Base-by-base conservation (phyloP, 2,329 filamentous ascomycete genomes). In the Aspergillus ochraceoroseus region DNA sequence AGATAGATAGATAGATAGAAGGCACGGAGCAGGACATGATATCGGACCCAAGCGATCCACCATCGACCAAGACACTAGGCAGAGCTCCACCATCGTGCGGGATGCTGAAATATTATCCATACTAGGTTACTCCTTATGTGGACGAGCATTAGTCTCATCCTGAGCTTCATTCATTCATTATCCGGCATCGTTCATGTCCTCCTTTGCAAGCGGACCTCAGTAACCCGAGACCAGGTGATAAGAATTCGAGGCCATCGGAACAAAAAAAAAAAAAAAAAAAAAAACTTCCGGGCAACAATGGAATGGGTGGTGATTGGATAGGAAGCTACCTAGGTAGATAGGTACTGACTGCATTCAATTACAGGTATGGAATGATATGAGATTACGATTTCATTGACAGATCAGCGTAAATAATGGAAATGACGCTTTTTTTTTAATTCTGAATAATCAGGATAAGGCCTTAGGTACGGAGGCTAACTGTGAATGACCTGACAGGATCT, bases 41-140 rank as follows among this genome's bases (percentile, higher is more conserved):
- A 37, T 32, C 26, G 5, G 27, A 31, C 37, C 38, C 38, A 32
- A 44, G 39, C 39, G 47, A 48, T 52, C 54, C 56, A 57, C 56
- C 33, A 33, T 47, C 34, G 9, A 5, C 20, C n/a, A n/a, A 36
- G 42, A 47, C 44, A 37, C 48, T 52, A 53, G 43, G 50, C 17
- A 26, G 19, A 47, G 32, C 18, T 28, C 39, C 35, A 47, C 46
- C 48, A 43, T 55, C 55, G 58, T 56, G 56, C 33, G 26, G 25
- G 32, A 40, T 40, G n/a, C n/a, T n/a, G 32, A 34, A 31, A 37
- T 31, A 39, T 33, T 30, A 36, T 36, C 25, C 39, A 39, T 41
- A 34, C 14, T n/a, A n/a, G n/a, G n/a, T n/a, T n/a, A n/a, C n/a
- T n/a, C n/a, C n/a, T n/a, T n/a, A n/a, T n/a, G n/a, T n/a, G n/a